Evolutionary conservation across 345 rosid species (phyloP).

Genomic region (Salix koriyanagi): DNA sequence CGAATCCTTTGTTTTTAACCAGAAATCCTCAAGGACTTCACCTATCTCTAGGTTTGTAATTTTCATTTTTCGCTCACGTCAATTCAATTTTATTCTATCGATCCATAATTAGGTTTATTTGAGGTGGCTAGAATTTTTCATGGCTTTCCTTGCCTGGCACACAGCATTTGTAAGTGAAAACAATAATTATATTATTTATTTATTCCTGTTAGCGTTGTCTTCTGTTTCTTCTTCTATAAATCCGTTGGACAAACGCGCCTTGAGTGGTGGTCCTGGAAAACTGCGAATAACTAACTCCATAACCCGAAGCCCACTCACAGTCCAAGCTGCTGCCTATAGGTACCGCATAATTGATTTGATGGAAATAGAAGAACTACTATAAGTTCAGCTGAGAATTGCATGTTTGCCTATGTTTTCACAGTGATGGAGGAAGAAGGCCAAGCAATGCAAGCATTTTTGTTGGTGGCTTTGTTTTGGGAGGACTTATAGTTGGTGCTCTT

Average conservation of each 20-base stretch:
- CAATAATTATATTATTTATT: too few species aligned
- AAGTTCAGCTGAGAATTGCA: not conserved
- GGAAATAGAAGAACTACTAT: not conserved
- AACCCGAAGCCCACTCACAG: slow-evolving; percentile 34
- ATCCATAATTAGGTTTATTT: not conserved
- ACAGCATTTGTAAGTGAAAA: not conserved
- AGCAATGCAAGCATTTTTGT: slow-evolving; percentile 59
- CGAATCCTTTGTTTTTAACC: slow-evolving; percentile 47
- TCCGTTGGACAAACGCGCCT: slow-evolving; percentile 24
- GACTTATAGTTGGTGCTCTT: slow-evolving; percentile 79
- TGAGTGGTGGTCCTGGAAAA: slow-evolving; percentile 26
- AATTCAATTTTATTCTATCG: not conserved
- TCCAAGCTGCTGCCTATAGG: slow-evolving; percentile 82
- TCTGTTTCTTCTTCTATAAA: slow-evolving; percentile 29
- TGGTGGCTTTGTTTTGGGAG: slow-evolving; percentile 91
- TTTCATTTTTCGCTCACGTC: not conserved
- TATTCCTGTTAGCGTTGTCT: not conserved
- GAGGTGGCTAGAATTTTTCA: not conserved
- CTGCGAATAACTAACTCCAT: slow-evolving; percentile 35
- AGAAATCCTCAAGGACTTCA: slow-evolving; percentile 22
- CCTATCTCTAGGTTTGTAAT: not conserved
- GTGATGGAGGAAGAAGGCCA: slow-evolving; percentile 55
- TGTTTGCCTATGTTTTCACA: slow-evolving; percentile 23
- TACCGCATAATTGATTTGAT: not conserved
- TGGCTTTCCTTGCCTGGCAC: not conserved